Evolutionary conservation across 371 early-diverging fungal genomes (phyloP), one percentile per base, ranked within the genome.

Genomic region (Blastocladiella emersonii): DNA sequence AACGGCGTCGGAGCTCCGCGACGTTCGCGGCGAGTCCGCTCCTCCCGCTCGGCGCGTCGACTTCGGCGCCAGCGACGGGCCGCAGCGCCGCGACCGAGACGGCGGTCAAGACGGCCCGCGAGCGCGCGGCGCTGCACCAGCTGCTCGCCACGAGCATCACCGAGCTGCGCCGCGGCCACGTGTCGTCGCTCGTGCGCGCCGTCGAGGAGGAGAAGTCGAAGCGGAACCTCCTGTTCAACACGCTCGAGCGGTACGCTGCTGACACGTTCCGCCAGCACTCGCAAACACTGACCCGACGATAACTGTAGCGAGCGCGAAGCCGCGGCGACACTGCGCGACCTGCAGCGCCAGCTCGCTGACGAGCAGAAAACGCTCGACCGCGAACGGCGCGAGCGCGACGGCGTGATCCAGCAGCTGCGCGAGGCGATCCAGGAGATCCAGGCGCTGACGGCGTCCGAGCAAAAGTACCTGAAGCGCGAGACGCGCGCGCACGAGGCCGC

Each of bases 381-480:
- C 36, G 81, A 79, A 63, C 63, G 67, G 5, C 64, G 62, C 60
- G 79, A 79, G 56, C 63, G 79, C 30, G 74, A 75, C 63, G 69
- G 71, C 61, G 78, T 78, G 37, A 78, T 79, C 39, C 78, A 76
- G 64, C 79, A 80, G 63, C 70, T 80, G 37, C 75, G 76, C 61
- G 81, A 80, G 66, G 77, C 81, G 30, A 79, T 78, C 57, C 77
- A 79, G 57, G 81, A 80, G 62, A 79, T 78, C 64, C 76, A 72
- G 61, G 63, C 71, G 5, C 70, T 80, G n/a, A 79, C 81, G 2
- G 67, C 64, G 37, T 71, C 72, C 4, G 81, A 80, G 62, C 81
- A 80, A 68, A 76, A 77, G 61, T 80, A 79, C 69, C 71, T 79
- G 64, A 77, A 76, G 62, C 74, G 76, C 56, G 79, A 79, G 66